These are phyloP conservation scores for Phialophora macrospora DNA, from an alignment of 2,329 filamentous ascomycete genomes.

Conservation along the genomic window DNA sequence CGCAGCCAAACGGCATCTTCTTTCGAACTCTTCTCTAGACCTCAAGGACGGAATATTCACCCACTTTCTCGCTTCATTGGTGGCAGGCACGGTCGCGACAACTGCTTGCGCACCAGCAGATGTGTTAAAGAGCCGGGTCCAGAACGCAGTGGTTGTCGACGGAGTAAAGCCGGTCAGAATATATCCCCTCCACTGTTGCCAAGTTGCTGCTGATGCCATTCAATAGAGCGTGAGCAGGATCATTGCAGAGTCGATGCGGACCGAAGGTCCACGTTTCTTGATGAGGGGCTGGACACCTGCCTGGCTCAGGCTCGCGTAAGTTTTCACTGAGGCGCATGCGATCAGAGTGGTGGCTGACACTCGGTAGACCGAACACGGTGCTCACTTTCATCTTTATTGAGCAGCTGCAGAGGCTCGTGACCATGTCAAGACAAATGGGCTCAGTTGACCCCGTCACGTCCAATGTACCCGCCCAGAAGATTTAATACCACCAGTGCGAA, in stretches of 20 bases:
- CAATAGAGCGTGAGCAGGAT: conserved; percentile 29
- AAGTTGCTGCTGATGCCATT: conserved; percentile 10
- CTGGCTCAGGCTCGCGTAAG: conserved; percentile 33
- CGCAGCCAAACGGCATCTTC: conserved; percentile 30
- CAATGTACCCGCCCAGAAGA: conserved; percentile 14
- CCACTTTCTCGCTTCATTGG: conserved; percentile 31
- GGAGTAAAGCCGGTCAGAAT: conserved; percentile 28
- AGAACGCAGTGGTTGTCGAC: conserved; percentile 30
- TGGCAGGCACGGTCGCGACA: conserved; percentile 33
- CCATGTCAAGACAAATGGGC: conserved; percentile 35
- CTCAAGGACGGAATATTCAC: conserved; percentile 30
- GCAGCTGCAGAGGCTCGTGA: conserved; percentile 30
- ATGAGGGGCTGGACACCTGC: conserved; percentile 33
- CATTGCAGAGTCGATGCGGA: conserved; percentile 27
- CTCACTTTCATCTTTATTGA: conserved; percentile 35
- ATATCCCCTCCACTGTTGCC: neutral
- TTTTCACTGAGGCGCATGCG: neutral
- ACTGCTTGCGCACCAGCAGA: conserved; percentile 34
- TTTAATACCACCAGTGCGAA: conserved; percentile 1
- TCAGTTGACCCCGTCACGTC: neutral
- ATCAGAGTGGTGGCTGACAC: neutral
- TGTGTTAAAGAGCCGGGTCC: conserved; percentile 32
- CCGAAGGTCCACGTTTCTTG: conserved; percentile 30
- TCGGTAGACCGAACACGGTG: conserved; percentile 28
- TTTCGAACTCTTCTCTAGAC: conserved; percentile 25